Percentiles rank a stretch among this genome's conserved stretches.
Evolutionary conservation across 345 rosid species (phyloP).

Genomic region (Camelina neglecta): DNA sequence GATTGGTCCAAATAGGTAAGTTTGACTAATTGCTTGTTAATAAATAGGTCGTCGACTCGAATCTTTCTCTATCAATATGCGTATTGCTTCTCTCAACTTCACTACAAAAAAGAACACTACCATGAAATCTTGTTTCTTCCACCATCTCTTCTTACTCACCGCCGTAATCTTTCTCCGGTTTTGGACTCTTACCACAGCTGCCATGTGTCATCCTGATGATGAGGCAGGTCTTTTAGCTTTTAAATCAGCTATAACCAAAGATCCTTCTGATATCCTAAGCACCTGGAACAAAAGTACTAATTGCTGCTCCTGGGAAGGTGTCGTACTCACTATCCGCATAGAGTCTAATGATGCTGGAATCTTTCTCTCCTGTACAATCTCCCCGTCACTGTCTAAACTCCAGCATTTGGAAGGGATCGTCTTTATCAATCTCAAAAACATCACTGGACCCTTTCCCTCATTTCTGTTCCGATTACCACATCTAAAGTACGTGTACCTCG

Average conservation of each 20-base stretch:
- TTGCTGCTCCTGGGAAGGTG: constrained; percentile 65
- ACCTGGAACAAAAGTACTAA: constrained; percentile 73
- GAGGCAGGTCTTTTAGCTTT: constrained; percentile 67
- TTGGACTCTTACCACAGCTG: constrained; percentile 39
- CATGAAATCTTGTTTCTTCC: background rate
- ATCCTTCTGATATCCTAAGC: constrained; percentile 65
- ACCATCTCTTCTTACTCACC: constrained; percentile 28
- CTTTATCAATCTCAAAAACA: constrained; percentile 50
- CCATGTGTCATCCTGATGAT: constrained; percentile 64
- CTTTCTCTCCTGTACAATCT: constrained; percentile 65
- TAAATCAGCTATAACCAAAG: constrained; percentile 65
- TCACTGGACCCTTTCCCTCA: constrained; percentile 67
- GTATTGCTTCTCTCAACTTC: background rate
- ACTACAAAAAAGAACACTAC: constrained; percentile 1
- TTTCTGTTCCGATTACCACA: constrained; percentile 54
- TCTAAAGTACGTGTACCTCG: constrained; percentile 57
- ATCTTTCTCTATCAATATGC: background rate
- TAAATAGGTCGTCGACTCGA: background rate
- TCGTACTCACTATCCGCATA: constrained; percentile 46
- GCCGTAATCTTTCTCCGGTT: constrained; percentile 20
- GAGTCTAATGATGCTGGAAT: constrained; percentile 42
- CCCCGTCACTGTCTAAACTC: constrained; percentile 57
- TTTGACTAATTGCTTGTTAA: background rate
- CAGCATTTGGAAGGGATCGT: constrained; percentile 55
- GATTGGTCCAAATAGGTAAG: background rate